Conservation (phyloP, 2,329 filamentous ascomycete genomes). For the Chaetomium olivaceum region DNA sequence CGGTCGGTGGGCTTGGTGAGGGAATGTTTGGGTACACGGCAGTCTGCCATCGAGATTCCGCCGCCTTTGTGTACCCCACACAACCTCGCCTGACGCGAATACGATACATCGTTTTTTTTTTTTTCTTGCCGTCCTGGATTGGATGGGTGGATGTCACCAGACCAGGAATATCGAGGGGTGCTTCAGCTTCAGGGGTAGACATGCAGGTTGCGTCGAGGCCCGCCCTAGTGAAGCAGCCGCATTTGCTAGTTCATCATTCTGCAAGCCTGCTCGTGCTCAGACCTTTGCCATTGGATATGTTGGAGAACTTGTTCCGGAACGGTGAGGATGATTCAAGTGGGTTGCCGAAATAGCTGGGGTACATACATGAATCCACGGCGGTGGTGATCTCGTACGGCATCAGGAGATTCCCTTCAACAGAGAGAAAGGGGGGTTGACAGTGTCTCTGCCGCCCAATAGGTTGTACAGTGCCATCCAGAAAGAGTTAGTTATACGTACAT, state of each 20-base stretch:
- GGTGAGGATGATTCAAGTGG: neutral
- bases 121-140: neutral
- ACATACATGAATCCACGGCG: neutral
- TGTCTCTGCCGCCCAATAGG: neutral
- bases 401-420: neutral
- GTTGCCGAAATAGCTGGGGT: neutral
- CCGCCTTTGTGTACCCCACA: neutral
- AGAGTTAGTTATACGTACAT: neutral
- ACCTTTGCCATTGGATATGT: neutral
- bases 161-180: neutral
- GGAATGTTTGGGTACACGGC: neutral
- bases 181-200: conserved; percentile 5
- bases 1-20: neutral
- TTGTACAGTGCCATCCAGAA: neutral
- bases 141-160: neutral
- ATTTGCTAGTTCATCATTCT: neutral
- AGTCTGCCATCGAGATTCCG: conserved; percentile 11
- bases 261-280: neutral
- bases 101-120: neutral
- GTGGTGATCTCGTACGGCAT: neutral
- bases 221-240: neutral
- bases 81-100: neutral
- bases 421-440: neutral
- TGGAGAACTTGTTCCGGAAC: neutral
- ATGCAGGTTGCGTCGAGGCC: conserved; percentile 3